A percentile compares a stretch with the other conserved stretches of the same genome.
Conservation (phyloP, 139 green algal species). For the Chlorella sp. region DNA sequence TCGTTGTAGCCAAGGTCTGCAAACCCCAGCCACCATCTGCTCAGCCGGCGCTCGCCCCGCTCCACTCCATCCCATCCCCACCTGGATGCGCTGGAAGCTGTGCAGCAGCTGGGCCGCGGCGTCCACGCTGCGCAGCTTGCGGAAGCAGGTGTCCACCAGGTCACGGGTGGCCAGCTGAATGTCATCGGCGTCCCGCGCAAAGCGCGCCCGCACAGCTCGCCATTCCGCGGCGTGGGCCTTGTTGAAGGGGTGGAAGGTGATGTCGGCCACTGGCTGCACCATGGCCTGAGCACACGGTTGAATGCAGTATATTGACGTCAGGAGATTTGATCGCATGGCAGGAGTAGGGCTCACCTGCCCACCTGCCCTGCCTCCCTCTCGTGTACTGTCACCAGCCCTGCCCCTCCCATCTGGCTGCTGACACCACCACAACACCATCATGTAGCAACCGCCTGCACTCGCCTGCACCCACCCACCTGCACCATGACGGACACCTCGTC, state of each 20-base stretch:
- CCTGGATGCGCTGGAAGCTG: conserved; percentile 91
- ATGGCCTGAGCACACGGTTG: neutral
- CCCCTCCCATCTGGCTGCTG: neutral
- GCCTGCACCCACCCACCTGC: conserved; percentile 59
- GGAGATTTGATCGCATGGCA: too few species aligned
- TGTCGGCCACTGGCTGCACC: conserved; percentile 23
- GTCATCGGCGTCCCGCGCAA: conserved; percentile 82
- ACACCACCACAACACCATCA: neutral
- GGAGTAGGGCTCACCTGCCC: neutral
- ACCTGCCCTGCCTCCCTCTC: neutral
- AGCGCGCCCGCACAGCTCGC: conserved; percentile 68
- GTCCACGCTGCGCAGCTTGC: conserved; percentile 87
- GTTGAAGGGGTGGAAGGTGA: conserved; percentile 82
- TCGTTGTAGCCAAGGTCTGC: neutral
- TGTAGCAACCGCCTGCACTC: neutral
- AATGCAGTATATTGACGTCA: neutral
- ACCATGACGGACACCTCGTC: conserved; percentile 85
- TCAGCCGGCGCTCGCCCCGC: too few species aligned
- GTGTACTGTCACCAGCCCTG: neutral
- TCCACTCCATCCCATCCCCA: neutral
- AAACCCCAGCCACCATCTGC: neutral
- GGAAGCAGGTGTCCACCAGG: conserved; percentile 96
- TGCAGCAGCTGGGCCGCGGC: conserved; percentile 91
- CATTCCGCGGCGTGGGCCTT: conserved; percentile 66
- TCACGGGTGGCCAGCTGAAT: conserved; percentile 61